Evolutionary conservation across 345 rosid species (phyloP).

Genomic region (Moricandia moricandioides): DNA sequence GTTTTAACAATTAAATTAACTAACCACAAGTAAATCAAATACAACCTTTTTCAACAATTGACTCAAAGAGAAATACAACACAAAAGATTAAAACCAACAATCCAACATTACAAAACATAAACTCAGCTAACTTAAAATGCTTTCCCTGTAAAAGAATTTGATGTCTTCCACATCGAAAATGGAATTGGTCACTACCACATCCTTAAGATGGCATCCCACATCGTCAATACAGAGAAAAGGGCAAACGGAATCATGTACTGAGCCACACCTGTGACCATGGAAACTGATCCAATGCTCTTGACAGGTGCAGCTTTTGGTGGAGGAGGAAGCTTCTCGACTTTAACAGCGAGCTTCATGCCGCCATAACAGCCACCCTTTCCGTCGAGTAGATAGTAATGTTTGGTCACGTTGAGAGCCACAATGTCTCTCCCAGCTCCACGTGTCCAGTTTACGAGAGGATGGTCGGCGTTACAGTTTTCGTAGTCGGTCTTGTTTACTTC

Average conservation of each 20-base stretch:
- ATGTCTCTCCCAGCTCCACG: slow-evolving; percentile 89
- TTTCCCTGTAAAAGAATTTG: slow-evolving; percentile 27
- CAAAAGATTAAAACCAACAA: slow-evolving; percentile 21
- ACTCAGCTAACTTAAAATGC: slow-evolving; percentile 11
- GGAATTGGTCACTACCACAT: slow-evolving; percentile 10
- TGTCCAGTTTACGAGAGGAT: slow-evolving; percentile 76
- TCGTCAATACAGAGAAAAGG: slow-evolving; percentile 8
- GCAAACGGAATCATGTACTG: slow-evolving; percentile 21
- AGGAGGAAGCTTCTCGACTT: slow-evolving; percentile 76
- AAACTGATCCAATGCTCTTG: slow-evolving; percentile 36
- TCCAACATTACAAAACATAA: slow-evolving; percentile 20
- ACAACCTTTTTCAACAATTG: slow-evolving; percentile 12
- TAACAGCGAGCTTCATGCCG: slow-evolving; percentile 76
- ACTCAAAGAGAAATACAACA: slow-evolving; percentile 6
- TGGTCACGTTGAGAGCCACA: slow-evolving; percentile 73
- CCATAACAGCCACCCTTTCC: slow-evolving; percentile 87
- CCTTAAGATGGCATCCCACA: slow-evolving; percentile 27
- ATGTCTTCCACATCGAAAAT: slow-evolving; percentile 2
- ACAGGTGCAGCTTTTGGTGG: slow-evolving; percentile 60
- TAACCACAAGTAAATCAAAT: slow-evolving; percentile 23
- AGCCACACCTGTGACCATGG: background rate
- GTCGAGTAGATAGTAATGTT: slow-evolving; percentile 69
- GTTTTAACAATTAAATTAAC: background rate
- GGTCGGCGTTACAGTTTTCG: slow-evolving; percentile 64
- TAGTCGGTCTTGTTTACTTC: slow-evolving; percentile 90